Conservation (phyloP, 257 asterid genomes). For the Nicotiana tabacum region DNA sequence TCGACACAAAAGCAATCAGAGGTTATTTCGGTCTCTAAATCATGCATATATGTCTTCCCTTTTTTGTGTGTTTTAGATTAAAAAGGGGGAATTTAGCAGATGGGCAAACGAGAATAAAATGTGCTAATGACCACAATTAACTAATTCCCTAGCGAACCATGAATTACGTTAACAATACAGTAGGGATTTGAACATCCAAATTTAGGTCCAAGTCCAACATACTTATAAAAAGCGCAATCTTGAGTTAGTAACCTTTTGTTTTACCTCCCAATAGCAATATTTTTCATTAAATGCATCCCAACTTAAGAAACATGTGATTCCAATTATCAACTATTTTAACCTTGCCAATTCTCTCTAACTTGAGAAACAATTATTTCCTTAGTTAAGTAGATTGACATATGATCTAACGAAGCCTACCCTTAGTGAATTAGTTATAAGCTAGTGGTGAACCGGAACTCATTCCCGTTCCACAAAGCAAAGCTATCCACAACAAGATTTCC, state of each 20-base stretch:
- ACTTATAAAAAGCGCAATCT: not conserved
- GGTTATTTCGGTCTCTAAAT: conserved; percentile 37
- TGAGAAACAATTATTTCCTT: not conserved
- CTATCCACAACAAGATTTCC: not conserved
- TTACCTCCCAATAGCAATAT: conserved; percentile 1
- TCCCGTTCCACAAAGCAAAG: not conserved
- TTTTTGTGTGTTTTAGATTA: not conserved
- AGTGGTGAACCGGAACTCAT: not conserved
- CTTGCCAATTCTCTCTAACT: not conserved
- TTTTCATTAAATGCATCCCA: not conserved
- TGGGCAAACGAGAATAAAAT: not conserved
- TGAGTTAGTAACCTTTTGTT: not conserved
- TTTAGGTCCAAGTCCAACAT: not conserved
- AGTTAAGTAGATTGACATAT: not conserved
- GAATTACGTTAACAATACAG: not conserved
- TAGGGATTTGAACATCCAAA: not conserved
- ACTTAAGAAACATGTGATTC: not conserved
- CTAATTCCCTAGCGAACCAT: not conserved
- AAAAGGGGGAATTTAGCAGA: not conserved
- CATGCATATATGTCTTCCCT: not conserved
- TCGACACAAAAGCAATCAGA: conserved; percentile 47
- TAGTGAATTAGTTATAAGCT: not conserved
- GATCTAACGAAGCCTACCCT: not conserved
- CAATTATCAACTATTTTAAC: not conserved
- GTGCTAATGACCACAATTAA: not conserved